These are phyloP conservation scores for Chlorophyllum brunneum DNA, from an alignment of 768 basidiomycete species.

Conservation along the genomic window DNA sequence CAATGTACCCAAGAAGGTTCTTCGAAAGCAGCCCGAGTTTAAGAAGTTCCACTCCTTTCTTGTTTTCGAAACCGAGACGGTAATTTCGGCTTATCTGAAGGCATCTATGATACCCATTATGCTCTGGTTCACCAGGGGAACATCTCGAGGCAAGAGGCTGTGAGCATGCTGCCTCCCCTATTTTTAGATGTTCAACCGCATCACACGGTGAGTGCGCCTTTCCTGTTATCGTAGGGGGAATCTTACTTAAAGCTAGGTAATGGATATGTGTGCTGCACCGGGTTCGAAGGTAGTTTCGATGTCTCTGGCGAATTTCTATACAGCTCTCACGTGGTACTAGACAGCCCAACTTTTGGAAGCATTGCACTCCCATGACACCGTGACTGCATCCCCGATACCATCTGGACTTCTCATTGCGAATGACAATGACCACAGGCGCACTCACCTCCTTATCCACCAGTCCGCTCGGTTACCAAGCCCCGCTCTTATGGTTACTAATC, in stretches of 20 bases:
- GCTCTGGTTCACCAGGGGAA: conserved; percentile 62
- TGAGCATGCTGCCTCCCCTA: conserved; percentile 98
- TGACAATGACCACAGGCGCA: conserved; percentile 90
- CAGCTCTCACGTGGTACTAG: conserved; percentile 29
- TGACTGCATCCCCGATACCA: conserved; percentile 63
- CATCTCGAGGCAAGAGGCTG: conserved; percentile 92
- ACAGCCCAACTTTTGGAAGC: conserved; percentile 97
- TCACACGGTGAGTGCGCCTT: conserved; percentile 53
- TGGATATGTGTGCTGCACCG: conserved; percentile 99
- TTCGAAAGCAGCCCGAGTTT: conserved; percentile 87
- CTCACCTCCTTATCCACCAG: conserved; percentile 96
- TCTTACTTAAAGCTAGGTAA: conserved; percentile 47
- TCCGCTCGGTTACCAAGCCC: conserved; percentile 91
- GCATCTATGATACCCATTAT: neutral
- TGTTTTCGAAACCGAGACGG: conserved; percentile 97
- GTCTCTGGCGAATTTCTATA: neutral
- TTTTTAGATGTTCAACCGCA: conserved; percentile 93
- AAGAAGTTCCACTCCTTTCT: conserved; percentile 94
- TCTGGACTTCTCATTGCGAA: conserved; percentile 91
- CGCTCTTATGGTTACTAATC: conserved; percentile 91
- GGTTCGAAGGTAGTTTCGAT: conserved; percentile 75
- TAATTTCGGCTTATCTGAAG: conserved; percentile 34
- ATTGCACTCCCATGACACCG: conserved; percentile 75
- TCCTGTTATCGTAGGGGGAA: neutral
- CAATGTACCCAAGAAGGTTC: conserved; percentile 82